Conservation (phyloP, 805 yeast genomes). For the Candida boleticola region DNA sequence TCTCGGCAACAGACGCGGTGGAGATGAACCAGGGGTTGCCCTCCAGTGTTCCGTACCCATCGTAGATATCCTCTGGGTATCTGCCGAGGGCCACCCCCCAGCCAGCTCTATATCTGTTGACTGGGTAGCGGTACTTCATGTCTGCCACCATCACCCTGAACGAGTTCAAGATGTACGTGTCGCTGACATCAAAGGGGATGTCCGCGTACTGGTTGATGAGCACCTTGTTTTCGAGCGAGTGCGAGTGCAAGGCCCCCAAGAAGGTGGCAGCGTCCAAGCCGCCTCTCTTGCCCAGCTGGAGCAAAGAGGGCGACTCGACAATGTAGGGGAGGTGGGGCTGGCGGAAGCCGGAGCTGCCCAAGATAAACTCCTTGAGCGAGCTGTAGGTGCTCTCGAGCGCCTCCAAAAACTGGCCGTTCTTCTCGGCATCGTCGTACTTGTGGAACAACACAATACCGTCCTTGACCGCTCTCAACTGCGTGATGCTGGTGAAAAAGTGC, state of each 20-base stretch:
- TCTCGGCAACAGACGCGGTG: constrained; percentile 67
- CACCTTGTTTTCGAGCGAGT: constrained; percentile 33
- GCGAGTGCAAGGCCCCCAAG: constrained; percentile 50
- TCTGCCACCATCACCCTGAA: constrained; percentile 59
- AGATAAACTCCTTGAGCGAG: constrained; percentile 37
- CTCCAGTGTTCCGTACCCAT: constrained; percentile 66
- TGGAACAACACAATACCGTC: constrained; percentile 48
- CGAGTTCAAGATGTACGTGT: constrained; percentile 59
- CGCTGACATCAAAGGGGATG: constrained; percentile 64
- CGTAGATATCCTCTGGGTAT: constrained; percentile 89
- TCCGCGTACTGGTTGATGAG: constrained; percentile 23
- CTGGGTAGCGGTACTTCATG: constrained; percentile 75
- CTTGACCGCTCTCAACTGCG: constrained; percentile 67
- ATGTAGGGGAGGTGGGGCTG: constrained; percentile 48
- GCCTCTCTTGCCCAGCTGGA: constrained; percentile 43
- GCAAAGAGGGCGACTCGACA: constrained; percentile 62
- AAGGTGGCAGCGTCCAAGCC: constrained; percentile 83
- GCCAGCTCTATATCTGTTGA: constrained; percentile 54
- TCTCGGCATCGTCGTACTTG: constrained; percentile 18
- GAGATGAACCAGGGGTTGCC: constrained; percentile 95
- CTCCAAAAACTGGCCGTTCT: constrained; percentile 22
- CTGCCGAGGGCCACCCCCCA: constrained; percentile 72
- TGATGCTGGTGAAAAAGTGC: constrained; percentile 78
- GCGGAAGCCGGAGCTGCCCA: constrained; percentile 43
- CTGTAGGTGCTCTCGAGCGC: constrained; percentile 28